Base-by-base conservation (phyloP, 1,284 basidiomycete genomes). In the Rhodofomes roseus region DNA sequence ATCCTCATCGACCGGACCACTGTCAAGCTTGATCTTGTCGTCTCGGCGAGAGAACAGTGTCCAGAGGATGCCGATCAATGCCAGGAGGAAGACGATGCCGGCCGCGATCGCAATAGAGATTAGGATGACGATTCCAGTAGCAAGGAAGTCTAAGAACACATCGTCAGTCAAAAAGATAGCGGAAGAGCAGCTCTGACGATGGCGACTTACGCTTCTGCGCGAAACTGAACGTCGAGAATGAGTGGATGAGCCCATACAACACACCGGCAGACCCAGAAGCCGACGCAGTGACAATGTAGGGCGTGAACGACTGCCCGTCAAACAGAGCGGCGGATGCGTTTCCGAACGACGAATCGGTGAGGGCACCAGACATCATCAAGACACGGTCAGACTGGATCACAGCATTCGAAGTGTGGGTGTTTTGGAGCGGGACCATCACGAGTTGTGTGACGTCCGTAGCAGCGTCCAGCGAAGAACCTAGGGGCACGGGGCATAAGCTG, bases 101-200 rank as follows among this genome's bases (percentile, higher is more conserved):
- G 96, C 94, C 4, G 93, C 89, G 63, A 98, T 97, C 31, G 96
- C 96, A 66, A 99, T 98, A 4, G 95, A 96, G 66, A 99, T 96
- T 41, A 98, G 83, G 63, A 99, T 98, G 58, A 99, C 94, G 40
- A 98, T 83, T 2, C 96, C 97, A 25, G 88, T 86, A 1, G 95
- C 93, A 55, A 98, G 84, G 81, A 90, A 92, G 71, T 87, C 94
- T 94, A 64, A 5, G 59, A 39, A 56, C 22, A 31, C 20, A 34
- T 55, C n/a, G 16, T 64, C n/a, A 63, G 55, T 55, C 50, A 54
- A 50, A 5, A 29, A 63, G 6, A 22, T 18, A 8, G 2, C 14
- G n/a, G 5, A 25, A 34, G 12, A 16, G 7, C 20, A 9, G n/a
- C 43, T 27, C 12, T 1, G 20, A n/a, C 31, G 22, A 9, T 1